These are phyloP conservation scores for Symmetrospora coprosmae DNA, from an alignment of 768 basidiomycete genomes.

Conservation along the genomic window DNA sequence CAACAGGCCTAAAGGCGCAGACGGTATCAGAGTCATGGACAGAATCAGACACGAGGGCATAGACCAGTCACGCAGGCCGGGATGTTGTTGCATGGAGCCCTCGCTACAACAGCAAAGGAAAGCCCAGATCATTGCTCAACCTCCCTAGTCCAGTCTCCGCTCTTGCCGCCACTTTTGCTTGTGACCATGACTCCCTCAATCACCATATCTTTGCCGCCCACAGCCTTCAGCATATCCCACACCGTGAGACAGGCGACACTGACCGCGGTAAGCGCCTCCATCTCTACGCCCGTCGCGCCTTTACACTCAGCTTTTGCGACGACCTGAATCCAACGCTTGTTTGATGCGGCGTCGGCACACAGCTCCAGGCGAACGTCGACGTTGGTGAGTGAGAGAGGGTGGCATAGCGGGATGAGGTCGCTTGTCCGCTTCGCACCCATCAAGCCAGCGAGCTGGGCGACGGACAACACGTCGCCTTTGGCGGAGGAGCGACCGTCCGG, in stretches of 20 bases:
- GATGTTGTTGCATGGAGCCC: no score
- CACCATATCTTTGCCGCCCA: slow-evolving; percentile 73
- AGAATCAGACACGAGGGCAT: no score
- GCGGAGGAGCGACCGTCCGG: slow-evolving; percentile 23
- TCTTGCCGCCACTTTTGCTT: slow-evolving; percentile 58
- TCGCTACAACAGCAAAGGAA: no score
- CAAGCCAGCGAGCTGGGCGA: slow-evolving; percentile 63
- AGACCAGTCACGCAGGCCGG: no score
- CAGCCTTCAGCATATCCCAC: slow-evolving; percentile 88
- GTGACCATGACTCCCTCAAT: slow-evolving; percentile 54
- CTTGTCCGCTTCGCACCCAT: slow-evolving; percentile 76
- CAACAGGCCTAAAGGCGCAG: no score
- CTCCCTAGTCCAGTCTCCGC: slow-evolving; percentile 49
- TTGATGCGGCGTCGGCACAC: slow-evolving; percentile 33
- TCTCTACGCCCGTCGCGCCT: slow-evolving; percentile 76
- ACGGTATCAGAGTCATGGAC: no score
- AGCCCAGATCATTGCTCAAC: no score
- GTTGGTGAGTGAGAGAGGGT: slow-evolving; percentile 61
- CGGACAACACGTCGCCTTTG: slow-evolving; percentile 36
- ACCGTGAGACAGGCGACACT: slow-evolving; percentile 63
- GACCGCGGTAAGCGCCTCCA: slow-evolving; percentile 83
- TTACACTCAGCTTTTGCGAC: slow-evolving; percentile 55
- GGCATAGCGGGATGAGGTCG: slow-evolving; percentile 72
- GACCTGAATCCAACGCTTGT: slow-evolving; percentile 33
- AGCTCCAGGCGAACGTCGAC: slow-evolving; percentile 52